Conservation (phyloP, 805 yeast species). For the Phaffomyces thermotolerans region DNA sequence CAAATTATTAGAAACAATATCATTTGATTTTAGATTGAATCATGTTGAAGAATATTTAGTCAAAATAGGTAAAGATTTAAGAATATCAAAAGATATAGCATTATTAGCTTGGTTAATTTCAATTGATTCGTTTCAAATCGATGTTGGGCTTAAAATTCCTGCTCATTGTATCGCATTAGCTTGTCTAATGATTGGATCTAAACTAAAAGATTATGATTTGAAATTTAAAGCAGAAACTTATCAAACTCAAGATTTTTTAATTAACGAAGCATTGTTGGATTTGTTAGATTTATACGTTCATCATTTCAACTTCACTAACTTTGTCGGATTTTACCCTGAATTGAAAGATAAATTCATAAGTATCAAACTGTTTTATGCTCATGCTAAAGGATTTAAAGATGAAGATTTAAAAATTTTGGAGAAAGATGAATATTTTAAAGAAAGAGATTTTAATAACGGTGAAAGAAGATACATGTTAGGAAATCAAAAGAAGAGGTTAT, state of each 20-base stretch:
- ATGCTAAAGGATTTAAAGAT: constrained; percentile 26
- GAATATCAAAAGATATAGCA: constrained; percentile 39
- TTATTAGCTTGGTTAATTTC: constrained; percentile 66
- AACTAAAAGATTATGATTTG: constrained; percentile 31
- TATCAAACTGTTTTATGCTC: constrained; percentile 39
- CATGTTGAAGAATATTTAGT: constrained; percentile 61
- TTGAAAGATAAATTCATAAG: constrained; percentile 30
- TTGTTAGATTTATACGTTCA: constrained; percentile 56
- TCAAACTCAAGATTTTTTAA: constrained; percentile 18
- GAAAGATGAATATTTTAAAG: constrained; percentile 38
- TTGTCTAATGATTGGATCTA: constrained; percentile 51
- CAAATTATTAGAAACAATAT: constrained; percentile 64
- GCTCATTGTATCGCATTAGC: constrained; percentile 72
- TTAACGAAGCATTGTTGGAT: constrained; percentile 46
- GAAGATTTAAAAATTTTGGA: constrained; percentile 24
- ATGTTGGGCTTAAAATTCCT: constrained; percentile 60
- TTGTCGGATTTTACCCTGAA: constrained; percentile 34
- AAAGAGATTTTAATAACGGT: constrained; percentile 31
- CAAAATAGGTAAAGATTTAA: constrained; percentile 47
- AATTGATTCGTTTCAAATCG: constrained; percentile 68
- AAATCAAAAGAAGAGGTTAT: constrained; percentile 40
- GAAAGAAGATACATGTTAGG: constrained; percentile 48
- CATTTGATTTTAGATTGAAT: constrained; percentile 72
- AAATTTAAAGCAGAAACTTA: constrained; percentile 10
- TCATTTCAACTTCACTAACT: constrained; percentile 42